Evolutionary conservation across 768 basidiomycete genomes (phyloP), one percentile per base, ranked within the genome.

Genomic region (Glaciozyma antarctica): DNA sequence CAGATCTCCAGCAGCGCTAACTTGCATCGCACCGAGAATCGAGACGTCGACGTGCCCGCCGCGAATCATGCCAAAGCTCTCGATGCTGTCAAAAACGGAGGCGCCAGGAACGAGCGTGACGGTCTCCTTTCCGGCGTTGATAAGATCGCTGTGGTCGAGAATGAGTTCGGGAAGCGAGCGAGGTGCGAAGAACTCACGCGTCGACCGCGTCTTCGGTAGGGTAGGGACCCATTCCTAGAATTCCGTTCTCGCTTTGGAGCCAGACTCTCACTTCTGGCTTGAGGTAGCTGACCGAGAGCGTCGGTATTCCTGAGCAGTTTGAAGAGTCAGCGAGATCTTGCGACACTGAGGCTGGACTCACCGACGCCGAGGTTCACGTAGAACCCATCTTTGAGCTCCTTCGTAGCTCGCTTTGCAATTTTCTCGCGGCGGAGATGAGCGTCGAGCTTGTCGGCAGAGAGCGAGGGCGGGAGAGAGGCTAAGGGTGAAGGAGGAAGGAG

Each of bases 11-110:
- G 83, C 84, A 72, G 87, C 84, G 4, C 90, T 91, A 57, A 94
- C 91, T 81, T 94, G 85, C 88, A 94, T 89, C 19, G 89, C 88
- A 41, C 91, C 91, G 58, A 94, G 83, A 71, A 94, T 91, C 12
- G 90, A 84, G 57, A 92, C 87, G 69, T 94, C 84, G 51, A 94
- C 83, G 76, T 94, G 91, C 9, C 91, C 91, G 48, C 91, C 91
- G 58, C 91, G 87, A 77, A 94, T 93, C 91, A 94, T 94, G 19
- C 88, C 88, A 72, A 94, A 94, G 4, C 88, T 90, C 77, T 93
- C 90, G 71, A 84, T 85, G 9, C 89, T 90, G 77, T 92, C 90
- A 74, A 94, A 94, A 13, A 90, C 78, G 5, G 90, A 86, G 43
- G 91, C 88, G 32, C 91, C 91, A n/a, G 90, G 90, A 41, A 93